Base-by-base conservation (phyloP, 2,329 filamentous ascomycete species). In the Phialophora chinensis region DNA sequence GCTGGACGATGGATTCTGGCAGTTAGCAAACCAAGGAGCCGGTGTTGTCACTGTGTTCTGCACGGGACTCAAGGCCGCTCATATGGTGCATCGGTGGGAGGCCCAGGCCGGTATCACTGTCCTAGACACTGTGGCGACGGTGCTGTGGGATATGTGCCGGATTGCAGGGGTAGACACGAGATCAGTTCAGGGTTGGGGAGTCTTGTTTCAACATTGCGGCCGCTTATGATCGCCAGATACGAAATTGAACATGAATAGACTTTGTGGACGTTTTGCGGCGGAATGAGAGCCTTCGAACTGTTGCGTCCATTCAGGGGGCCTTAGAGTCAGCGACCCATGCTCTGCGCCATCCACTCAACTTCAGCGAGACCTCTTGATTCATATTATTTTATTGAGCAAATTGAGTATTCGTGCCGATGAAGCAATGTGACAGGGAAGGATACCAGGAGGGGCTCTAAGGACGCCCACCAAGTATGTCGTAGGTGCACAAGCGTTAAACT, bases 71-170 rank as follows among this genome's bases (percentile, higher is more conserved):
- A 72, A 72, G 20, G 79, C 78, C 1, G 80, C 79, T 6, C 77
- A 79, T 60, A 69, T 77, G 12, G 79, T 74, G 3, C 70, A 66
- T 6, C 44, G 70, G 14, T 82, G 80, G 80, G 81, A 82, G 66
- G 58, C 71, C 44, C 25, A 60, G 10, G n/a, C 42, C 61, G 74
- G 72, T 0, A 52, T 81, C 5, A 72, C 74, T 3, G 77, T 82
- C 6, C 73, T 81, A 20, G 80, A 83, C 72, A 80, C 78, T 0
- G 78, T 82, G 11, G 75, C 78, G 0, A 81, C 79, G 2, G 78
- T 81, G 3, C 65, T 82, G 4, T 79, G 77, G 76, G 78, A 79
- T 66, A 78, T 81, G 76, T 70, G 80, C 58, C 72, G 72, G 31
- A 72, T 76, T 7, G 72, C 73, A 56, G 72, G 73, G 6, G 66